Conservation (phyloP, 495 filamentous ascomycete genomes). For the Polyplosphaeria fusca region DNA sequence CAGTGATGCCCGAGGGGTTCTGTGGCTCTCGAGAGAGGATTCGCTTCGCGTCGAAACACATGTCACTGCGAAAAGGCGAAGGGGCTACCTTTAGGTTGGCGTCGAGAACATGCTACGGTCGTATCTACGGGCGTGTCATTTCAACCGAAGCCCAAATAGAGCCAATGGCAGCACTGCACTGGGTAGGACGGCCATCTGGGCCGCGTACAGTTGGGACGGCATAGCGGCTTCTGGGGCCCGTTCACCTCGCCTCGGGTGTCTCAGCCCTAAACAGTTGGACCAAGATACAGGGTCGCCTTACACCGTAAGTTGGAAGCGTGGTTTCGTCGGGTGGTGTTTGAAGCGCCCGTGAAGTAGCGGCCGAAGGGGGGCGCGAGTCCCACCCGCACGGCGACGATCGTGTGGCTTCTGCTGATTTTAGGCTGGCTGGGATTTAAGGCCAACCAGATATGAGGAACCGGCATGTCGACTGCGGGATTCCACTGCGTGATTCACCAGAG, state of each 20-base stretch:
- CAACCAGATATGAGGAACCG: slow-evolving; percentile 19
- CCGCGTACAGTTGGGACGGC: slow-evolving; percentile 1
- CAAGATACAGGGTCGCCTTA: slow-evolving; percentile 9
- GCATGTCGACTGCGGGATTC: slow-evolving; percentile 2
- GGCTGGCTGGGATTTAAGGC: slow-evolving; percentile 12
- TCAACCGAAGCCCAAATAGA: neutral
- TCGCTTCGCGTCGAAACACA: too few relatives aligned
- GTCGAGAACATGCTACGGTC: slow-evolving; percentile 5
- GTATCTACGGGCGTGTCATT: slow-evolving; percentile 16
- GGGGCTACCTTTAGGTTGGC: neutral
- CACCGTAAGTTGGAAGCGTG: neutral
- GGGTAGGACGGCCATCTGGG: neutral
- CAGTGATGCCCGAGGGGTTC: too few relatives aligned
- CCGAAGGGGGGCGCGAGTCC: neutral
- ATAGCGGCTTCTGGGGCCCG: neutral
- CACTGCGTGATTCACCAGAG: slow-evolving; percentile 4
- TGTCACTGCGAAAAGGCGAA: too few relatives aligned
- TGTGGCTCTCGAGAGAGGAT: too few relatives aligned
- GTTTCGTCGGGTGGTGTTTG: neutral
- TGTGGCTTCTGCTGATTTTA: slow-evolving; percentile 24
- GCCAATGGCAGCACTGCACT: slow-evolving; percentile 7
- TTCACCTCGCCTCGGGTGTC: neutral
- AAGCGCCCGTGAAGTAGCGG: neutral
- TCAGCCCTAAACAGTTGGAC: slow-evolving; percentile 23
- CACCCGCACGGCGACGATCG: slow-evolving; percentile 18